These are phyloP conservation scores for Phytophthora nicotianae DNA, from an alignment of 352 stramenopile genomes.

Conservation along the genomic window DNA sequence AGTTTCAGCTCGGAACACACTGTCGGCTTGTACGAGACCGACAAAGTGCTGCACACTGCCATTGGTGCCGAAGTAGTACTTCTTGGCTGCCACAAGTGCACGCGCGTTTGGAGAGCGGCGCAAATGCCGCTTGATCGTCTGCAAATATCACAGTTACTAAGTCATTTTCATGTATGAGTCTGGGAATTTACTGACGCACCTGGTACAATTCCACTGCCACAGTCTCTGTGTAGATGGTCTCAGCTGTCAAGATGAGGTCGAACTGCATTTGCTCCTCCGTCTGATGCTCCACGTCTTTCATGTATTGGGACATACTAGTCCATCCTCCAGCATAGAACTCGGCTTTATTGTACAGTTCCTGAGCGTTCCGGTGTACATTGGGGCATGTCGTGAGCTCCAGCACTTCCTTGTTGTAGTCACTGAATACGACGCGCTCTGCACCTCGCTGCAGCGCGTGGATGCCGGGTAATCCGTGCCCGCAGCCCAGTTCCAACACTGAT, in stretches of 20 bases:
- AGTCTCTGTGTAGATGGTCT: constrained; percentile 87
- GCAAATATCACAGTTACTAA: not conserved
- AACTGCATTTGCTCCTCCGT: constrained; percentile 49
- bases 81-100: constrained; percentile 81
- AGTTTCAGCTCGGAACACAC: constrained; percentile 51
- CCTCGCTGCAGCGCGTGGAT: constrained; percentile 77
- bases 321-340: constrained; percentile 84
- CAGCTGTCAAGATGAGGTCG: constrained; percentile 82
- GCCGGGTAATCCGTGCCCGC: constrained; percentile 76
- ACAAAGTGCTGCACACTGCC: constrained; percentile 90
- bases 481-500: constrained; percentile 77
- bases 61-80: constrained; percentile 88
- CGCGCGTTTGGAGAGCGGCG: constrained; percentile 42
- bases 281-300: constrained; percentile 45
- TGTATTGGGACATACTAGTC: constrained; percentile 60
- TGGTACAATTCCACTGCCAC: constrained; percentile 74
- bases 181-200: constrained; percentile 32
- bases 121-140: constrained; percentile 85
- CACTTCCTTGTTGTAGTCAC: constrained; percentile 90
- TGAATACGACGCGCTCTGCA: constrained; percentile 73
- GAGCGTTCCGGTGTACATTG: constrained; percentile 68
- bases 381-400: constrained; percentile 85
- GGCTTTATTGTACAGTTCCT: constrained; percentile 37
- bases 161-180: not conserved
- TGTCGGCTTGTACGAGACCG: constrained; percentile 51